A percentile compares a stretch with the other conserved stretches of the same genome.
Conservation (phyloP, 768 basidiomycete species). For the Tulasnella sp. region DNA sequence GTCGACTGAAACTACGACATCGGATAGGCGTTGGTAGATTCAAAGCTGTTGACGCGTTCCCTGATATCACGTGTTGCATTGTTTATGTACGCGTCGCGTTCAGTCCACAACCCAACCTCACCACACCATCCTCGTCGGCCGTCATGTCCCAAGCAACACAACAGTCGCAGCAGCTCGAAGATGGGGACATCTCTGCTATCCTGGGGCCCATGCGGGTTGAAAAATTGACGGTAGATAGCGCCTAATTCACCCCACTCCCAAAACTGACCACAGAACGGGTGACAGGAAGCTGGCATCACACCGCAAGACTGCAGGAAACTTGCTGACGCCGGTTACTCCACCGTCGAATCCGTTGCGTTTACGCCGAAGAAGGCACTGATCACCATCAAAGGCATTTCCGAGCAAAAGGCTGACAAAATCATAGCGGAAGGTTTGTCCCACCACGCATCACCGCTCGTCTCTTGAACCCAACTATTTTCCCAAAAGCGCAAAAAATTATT, state of each 20-base stretch:
- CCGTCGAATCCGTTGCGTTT: constrained; percentile 90
- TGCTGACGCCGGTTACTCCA: constrained; percentile 78
- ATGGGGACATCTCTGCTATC: constrained; percentile 40
- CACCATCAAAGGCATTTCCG: constrained; percentile 91
- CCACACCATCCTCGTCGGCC: not conserved
- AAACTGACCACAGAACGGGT: not conserved
- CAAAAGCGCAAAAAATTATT: constrained; percentile 84
- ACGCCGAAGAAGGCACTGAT: constrained; percentile 89
- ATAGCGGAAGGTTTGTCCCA: constrained; percentile 60
- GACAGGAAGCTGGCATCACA: constrained; percentile 76
- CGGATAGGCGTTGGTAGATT: not conserved
- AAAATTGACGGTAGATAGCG: constrained; percentile 37
- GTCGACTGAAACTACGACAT: not conserved
- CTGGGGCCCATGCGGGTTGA: constrained; percentile 73
- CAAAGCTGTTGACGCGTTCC: not conserved
- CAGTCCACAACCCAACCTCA: not conserved
- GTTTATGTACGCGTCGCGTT: not conserved
- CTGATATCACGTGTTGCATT: not conserved
- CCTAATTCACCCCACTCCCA: constrained; percentile 19
- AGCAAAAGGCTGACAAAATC: constrained; percentile 95
- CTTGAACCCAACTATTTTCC: not conserved
- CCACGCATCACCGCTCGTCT: not conserved
- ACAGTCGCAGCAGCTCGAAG: constrained; percentile 30
- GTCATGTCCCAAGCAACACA: constrained; percentile 43
- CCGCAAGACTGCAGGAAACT: constrained; percentile 92